Conservation (phyloP, 2,329 filamentous ascomycete species). For the Pseudogymnoascus sp. region DNA sequence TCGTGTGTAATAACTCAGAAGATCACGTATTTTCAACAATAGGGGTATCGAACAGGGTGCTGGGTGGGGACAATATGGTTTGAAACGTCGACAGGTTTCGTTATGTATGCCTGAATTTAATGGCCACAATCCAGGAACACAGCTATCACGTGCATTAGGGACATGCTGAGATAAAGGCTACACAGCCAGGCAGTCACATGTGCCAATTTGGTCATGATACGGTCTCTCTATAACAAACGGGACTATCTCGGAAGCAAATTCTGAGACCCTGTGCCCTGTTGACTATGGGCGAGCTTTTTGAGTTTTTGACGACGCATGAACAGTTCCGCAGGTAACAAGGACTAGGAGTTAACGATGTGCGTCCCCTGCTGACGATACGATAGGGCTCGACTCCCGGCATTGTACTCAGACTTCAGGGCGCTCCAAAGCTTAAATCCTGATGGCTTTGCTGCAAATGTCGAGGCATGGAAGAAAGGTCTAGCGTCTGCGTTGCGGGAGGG, state of each 20-base stretch:
- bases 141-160: neutral
- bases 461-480: constrained; percentile 72
- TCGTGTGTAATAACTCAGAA: neutral
- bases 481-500: constrained; percentile 62
- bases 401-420: constrained; percentile 79
- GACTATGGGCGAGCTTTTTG: constrained; percentile 61
- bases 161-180: constrained; percentile 1
- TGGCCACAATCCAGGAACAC: neutral
- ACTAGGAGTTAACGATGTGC: neutral
- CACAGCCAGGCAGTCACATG: neutral
- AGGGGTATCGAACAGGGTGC: neutral
- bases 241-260: neutral
- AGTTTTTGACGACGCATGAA: constrained; percentile 56
- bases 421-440: constrained; percentile 75
- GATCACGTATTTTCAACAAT: neutral
- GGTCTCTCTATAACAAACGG: neutral
- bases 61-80: neutral
- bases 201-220: neutral
- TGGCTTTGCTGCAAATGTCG: constrained; percentile 73
- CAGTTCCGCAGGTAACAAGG: constrained; percentile 51
- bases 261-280: neutral
- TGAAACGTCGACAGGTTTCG: neutral
- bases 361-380: constrained; percentile 6
- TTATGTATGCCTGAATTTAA: neutral
- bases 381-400: constrained; percentile 71